phyloP scores from a whole-genome alignment of 1,139 yeast genomes.

The Kodamaea alishanica region DNA sequence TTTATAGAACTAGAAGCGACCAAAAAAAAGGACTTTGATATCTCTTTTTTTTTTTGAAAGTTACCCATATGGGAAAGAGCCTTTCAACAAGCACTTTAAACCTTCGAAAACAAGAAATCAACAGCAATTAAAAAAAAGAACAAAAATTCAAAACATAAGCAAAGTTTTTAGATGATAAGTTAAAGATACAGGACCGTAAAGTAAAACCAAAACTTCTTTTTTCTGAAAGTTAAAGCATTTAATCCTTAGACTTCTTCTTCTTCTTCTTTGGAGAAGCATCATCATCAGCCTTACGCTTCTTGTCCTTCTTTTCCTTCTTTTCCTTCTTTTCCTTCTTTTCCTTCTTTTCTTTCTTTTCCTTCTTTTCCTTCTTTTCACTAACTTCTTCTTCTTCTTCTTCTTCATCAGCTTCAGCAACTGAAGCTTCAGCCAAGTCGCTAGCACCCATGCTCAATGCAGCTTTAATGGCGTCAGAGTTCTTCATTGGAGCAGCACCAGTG shows the following conservation, averaged over 20 bases:
- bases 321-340: conserved; percentile 46
- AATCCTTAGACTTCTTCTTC: conserved; percentile 21
- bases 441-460: conserved; percentile 77
- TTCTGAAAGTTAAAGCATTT: conserved; percentile 2
- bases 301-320: conserved; percentile 53
- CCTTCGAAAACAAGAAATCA: conserved; percentile 1
- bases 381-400: conserved; percentile 29
- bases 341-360: conserved; percentile 55
- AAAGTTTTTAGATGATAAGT: background rate
- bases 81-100: no score
- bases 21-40: no score
- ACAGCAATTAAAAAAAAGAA: conserved; percentile 2
- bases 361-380: conserved; percentile 44
- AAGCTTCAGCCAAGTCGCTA: conserved; percentile 22
- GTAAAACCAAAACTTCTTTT: no score
- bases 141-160: conserved; percentile 1
- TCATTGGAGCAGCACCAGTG: conserved; percentile 95
- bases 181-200: no score
- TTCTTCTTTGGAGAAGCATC: conserved; percentile 29
- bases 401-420: conserved; percentile 32
- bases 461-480: conserved; percentile 90
- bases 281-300: conserved; percentile 52
- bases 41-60: no score
- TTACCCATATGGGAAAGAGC: no score
- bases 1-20: no score